These are phyloP conservation scores for Phytopythium sindhum DNA, from an alignment of 352 stramenopile genomes.

Conservation along the genomic window DNA sequence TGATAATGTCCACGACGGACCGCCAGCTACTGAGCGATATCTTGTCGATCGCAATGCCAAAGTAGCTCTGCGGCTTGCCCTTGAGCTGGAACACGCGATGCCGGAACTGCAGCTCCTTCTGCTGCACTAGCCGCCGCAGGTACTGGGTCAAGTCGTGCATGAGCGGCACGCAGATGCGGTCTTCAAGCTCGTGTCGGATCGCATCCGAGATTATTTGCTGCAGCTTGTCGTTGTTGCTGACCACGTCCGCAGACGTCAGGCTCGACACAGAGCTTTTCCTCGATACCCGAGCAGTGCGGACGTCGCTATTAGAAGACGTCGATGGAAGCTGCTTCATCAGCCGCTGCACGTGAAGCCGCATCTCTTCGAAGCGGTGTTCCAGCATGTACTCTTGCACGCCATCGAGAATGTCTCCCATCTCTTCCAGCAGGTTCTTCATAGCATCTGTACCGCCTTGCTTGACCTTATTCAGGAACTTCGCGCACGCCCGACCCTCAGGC, in stretches of 20 bases:
- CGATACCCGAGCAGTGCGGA: constrained; percentile 7
- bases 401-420: constrained; percentile 76
- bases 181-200: constrained; percentile 81
- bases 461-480: constrained; percentile 70
- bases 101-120: constrained; percentile 76
- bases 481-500: constrained; percentile 73
- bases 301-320: constrained; percentile 11
- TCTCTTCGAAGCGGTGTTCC: constrained; percentile 78
- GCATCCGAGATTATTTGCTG: constrained; percentile 77
- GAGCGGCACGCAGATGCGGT: constrained; percentile 74
- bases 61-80: constrained; percentile 77
- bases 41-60: constrained; percentile 75
- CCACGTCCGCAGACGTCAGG: constrained; percentile 47
- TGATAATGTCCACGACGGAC: constrained; percentile 65
- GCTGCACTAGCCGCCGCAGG: constrained; percentile 42
- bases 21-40: constrained; percentile 79
- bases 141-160: constrained; percentile 54
- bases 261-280: constrained; percentile 71
- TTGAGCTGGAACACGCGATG: constrained; percentile 59
- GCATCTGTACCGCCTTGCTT: constrained; percentile 36
- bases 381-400: constrained; percentile 86
- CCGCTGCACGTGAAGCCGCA: constrained; percentile 58
- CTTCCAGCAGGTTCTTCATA: constrained; percentile 60
- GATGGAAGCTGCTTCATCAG: constrained; percentile 44
- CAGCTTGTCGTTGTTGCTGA: constrained; percentile 72